Percentiles rank a stretch among this genome's conserved stretches.
Conservation (phyloP, 116 monocot species). For the Thalassia testudinum region DNA sequence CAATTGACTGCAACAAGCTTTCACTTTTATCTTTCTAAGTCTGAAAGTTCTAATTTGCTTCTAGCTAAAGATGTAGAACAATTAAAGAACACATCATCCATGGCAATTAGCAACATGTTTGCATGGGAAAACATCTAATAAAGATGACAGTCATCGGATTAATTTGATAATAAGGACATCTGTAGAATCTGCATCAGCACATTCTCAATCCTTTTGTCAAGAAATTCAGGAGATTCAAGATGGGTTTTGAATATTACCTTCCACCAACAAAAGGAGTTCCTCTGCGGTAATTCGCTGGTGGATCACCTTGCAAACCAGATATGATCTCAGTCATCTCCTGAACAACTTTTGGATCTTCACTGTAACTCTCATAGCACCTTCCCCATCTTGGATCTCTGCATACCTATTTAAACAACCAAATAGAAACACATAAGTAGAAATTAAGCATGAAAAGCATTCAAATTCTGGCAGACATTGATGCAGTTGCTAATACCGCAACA, state of each 20-base stretch:
- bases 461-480: not conserved
- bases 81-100: not conserved
- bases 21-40: too few relatives aligned
- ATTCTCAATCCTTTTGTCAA: too few relatives aligned
- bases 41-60: too few relatives aligned
- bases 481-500: constrained; percentile 34
- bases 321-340: constrained; percentile 41
- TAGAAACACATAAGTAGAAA: not conserved
- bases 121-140: too few relatives aligned
- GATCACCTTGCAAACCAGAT: constrained; percentile 39
- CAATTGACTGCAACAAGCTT: too few relatives aligned
- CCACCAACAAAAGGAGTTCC: constrained; percentile 37
- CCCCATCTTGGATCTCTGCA: constrained; percentile 69
- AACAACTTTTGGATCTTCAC: constrained; percentile 37
- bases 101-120: too few relatives aligned
- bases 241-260: constrained; percentile 16
- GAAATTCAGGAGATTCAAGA: too few relatives aligned
- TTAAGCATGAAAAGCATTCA: not conserved
- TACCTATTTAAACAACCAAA: not conserved
- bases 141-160: too few relatives aligned
- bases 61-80: too few relatives aligned
- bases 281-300: constrained; percentile 13
- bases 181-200: too few relatives aligned
- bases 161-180: too few relatives aligned
- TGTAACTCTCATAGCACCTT: constrained; percentile 57